Conservation (phyloP, 2,329 filamentous ascomycete species). For the Hypoxylon sp. region DNA sequence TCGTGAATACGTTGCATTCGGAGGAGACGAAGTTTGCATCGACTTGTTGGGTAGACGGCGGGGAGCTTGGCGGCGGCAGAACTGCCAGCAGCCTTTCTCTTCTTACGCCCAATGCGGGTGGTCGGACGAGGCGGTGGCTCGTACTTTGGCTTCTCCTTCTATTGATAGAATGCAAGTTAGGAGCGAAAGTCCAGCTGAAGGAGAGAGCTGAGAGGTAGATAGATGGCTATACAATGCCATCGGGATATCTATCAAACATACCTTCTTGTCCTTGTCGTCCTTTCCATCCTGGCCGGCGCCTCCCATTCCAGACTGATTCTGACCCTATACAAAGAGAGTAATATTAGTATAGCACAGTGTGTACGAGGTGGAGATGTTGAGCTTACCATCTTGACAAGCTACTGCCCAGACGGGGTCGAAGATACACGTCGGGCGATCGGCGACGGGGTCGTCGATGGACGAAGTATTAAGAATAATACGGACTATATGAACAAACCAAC, state of each 20-base stretch:
- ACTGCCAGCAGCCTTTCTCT: constrained; percentile 94
- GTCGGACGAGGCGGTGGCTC: constrained; percentile 97
- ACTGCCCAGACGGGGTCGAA: constrained; percentile 36
- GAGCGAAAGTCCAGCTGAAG: not conserved
- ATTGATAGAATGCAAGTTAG: constrained; percentile 37
- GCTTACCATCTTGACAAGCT: constrained; percentile 51
- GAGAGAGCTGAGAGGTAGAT: not conserved
- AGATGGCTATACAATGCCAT: constrained; percentile 1
- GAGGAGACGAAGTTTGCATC: constrained; percentile 96
- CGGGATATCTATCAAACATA: constrained; percentile 56
- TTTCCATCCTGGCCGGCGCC: constrained; percentile 81
- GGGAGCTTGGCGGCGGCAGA: constrained; percentile 97
- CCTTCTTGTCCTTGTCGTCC: constrained; percentile 96
- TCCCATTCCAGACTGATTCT: constrained; percentile 90
- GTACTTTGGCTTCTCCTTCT: constrained; percentile 99
- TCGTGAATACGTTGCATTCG: constrained; percentile 99
- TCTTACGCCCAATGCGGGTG: constrained; percentile 96
- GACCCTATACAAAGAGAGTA: constrained; percentile 69
- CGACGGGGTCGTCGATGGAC: not conserved
- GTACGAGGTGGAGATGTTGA: not conserved
- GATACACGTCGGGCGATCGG: constrained; percentile 1
- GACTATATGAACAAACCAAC: not conserved
- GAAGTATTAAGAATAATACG: constrained; percentile 11
- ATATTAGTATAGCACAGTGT: constrained; percentile 28
- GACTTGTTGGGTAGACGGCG: constrained; percentile 91